phyloP scores from a whole-genome alignment of 441 rosid species.

The Gossypium davidsonii region DNA sequence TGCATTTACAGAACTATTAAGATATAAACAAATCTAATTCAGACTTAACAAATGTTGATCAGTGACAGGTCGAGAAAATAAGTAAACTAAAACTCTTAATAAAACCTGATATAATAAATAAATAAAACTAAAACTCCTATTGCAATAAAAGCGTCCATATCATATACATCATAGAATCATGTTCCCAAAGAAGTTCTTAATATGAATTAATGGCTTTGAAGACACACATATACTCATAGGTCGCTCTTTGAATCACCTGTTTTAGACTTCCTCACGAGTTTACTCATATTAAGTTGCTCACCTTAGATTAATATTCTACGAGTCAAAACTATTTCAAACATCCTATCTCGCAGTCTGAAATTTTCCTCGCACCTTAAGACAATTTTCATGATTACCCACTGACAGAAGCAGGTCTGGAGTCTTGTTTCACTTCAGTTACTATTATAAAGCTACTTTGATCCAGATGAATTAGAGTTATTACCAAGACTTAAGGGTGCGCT shows the following conservation, averaged over 20 bases:
- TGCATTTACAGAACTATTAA: slow-evolving; percentile 16
- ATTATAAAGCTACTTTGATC: not conserved
- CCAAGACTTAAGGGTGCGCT: too few relatives aligned
- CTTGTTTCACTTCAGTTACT: not conserved
- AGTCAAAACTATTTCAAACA: not conserved
- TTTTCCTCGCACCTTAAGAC: not conserved
- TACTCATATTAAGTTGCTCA: not conserved
- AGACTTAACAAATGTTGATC: not conserved
- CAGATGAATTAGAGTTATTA: not conserved
- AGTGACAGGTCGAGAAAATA: too few relatives aligned
- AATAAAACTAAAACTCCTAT: too few relatives aligned
- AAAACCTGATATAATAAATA: too few relatives aligned
- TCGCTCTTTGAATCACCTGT: not conserved
- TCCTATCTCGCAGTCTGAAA: not conserved
- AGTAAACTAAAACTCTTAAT: too few relatives aligned
- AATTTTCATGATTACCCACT: not conserved
- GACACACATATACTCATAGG: not conserved
- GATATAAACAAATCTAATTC: not conserved
- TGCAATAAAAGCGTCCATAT: too few relatives aligned
- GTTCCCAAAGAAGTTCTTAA: not conserved
- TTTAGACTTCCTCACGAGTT: not conserved
- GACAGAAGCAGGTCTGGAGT: not conserved
- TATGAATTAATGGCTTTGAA: not conserved
- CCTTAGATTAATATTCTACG: not conserved
- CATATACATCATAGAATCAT: not conserved